Base-by-base conservation (phyloP, 306 rosid species). In the Rosa multiflora region DNA sequence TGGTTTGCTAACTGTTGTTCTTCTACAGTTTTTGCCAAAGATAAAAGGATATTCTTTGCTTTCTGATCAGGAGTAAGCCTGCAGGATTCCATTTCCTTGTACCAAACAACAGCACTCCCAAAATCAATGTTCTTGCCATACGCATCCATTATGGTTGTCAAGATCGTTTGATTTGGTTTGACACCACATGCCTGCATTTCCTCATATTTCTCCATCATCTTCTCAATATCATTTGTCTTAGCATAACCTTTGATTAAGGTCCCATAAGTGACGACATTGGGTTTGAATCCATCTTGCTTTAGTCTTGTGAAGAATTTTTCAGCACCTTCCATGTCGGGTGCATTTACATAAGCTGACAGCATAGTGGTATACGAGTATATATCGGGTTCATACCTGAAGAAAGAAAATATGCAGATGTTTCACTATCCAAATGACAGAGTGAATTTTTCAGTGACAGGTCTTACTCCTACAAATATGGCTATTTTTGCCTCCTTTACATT, bases 271-370 rank as follows among this genome's bases (percentile, higher is more conserved):
- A 95, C 89, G 26, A 89, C 85, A 69, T 95, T 90, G 56, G 99
- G 99, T 84, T 85, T 86, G 75, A 91, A 78, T 35, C 97, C 96
- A 29, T 93, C 99, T 44, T 81, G 87, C 78, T 83, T 93, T 73
- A 95, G 76, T 87, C 93, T 89, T 79, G 46, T 84, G 85, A 95
- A 88, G 81, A 95, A 95, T 69, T 75, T 84, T 78, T 95, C 98
- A 49, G 99, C 99, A 68, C 97, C 94, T 67, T 88, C 97, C 98
- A 92, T 87, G 82, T 95, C 97, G 20, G 90, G 76, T 62, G 96
- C 97, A 84, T 95, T 95, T 71, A 95, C 90, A 72, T 89, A 92
- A 84, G 99, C 99, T 18, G 88, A 88, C 76, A 95, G 86, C 99
- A 95, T 95, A 21, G 98, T 93, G 26, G 94, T 90, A 75, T 93